Percentiles rank a stretch among this genome's conserved stretches.
Conservation (phyloP, 2,329 filamentous ascomycete genomes). For the Metarhizium anisopliae region DNA sequence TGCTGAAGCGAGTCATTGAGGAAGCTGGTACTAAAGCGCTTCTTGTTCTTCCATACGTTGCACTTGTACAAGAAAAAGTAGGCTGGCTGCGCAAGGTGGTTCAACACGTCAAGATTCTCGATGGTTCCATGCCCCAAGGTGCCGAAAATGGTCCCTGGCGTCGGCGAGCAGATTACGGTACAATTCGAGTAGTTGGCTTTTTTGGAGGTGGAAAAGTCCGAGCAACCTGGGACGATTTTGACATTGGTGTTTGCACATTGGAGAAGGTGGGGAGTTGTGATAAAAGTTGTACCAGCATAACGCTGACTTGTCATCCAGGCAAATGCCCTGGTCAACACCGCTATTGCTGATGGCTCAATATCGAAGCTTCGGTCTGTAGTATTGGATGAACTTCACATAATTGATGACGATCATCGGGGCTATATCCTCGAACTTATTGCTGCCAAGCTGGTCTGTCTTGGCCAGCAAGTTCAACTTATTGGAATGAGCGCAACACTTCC, state of each 20-base stretch:
- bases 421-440: slow-evolving; percentile 68
- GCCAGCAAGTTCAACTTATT: slow-evolving; percentile 59
- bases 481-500: slow-evolving; percentile 75
- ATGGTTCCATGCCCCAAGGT: slow-evolving; percentile 22
- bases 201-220: slow-evolving; percentile 65
- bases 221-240: slow-evolving; percentile 62
- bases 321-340: slow-evolving; percentile 63
- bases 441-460: slow-evolving; percentile 62
- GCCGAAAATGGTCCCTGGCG: slow-evolving; percentile 38
- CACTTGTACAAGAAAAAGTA: slow-evolving; percentile 71
- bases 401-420: slow-evolving; percentile 66
- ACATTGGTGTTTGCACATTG: slow-evolving; percentile 71
- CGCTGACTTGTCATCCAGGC: slow-evolving; percentile 37
- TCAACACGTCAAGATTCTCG: slow-evolving; percentile 30
- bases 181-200: slow-evolving; percentile 60
- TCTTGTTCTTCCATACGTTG: slow-evolving; percentile 67
- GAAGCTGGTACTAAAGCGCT: slow-evolving; percentile 58
- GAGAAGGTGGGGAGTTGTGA: slow-evolving; percentile 46
- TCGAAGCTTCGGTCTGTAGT: slow-evolving; percentile 58
- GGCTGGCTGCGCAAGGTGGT: slow-evolving; percentile 63
- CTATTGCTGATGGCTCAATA: slow-evolving; percentile 62
- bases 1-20: slow-evolving; percentile 62
- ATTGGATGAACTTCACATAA: slow-evolving; percentile 74
- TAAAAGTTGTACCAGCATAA: neutral
- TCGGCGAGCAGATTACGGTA: slow-evolving; percentile 45